Base-by-base conservation (phyloP, 768 basidiomycete genomes). In the Obba rivulosa region DNA sequence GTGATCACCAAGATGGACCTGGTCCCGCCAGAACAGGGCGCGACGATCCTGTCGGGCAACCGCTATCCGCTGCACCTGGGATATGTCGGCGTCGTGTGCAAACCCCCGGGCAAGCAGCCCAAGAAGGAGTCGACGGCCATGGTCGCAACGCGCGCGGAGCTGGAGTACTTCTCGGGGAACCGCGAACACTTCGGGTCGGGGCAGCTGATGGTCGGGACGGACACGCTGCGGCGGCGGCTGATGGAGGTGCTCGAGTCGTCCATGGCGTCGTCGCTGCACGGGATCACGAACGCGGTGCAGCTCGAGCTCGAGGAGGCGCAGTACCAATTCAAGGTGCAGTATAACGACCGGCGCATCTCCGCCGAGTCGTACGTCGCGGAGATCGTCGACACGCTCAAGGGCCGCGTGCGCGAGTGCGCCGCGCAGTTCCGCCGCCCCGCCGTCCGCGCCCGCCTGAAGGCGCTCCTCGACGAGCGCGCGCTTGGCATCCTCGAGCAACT, bases 1-100 rank as follows among this genome's bases (percentile, higher is more conserved):
- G 96, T 99, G 14, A 78, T 99, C 37, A 99, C 96, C 18, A 99
- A 99, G 76, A 97, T 99, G 96, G 96, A 99, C 64, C 74, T 99
- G 28, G 92, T 99, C 16, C 75, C 84, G 35, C 80, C 95, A 3
- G 86, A 89, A 46, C 77, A 85, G 51, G 96, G 95, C 10, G 87
- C 83, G 0, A 54, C 64, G 28, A 92, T 98, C 50, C 72, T 99
- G 11, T 70, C 81, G 14, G 93, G 93, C 0, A 93, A 95, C 62
- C 76, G 92, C 43, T 99, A 99, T 61, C 96, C 96, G n/a, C 75
- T 99, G 9, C 92, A 96, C 57, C 78, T 99, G 0, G 96, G 96
- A 13, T 98, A 99, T 58, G 89, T 99, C 21, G 96, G 96, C 20
- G 95, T 99, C 18, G 89, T 99, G 2, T 81, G 91, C 57, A 97